phyloP scores from a whole-genome alignment of 1,139 yeast genomes.

The Ogataea hybrid region DNA sequence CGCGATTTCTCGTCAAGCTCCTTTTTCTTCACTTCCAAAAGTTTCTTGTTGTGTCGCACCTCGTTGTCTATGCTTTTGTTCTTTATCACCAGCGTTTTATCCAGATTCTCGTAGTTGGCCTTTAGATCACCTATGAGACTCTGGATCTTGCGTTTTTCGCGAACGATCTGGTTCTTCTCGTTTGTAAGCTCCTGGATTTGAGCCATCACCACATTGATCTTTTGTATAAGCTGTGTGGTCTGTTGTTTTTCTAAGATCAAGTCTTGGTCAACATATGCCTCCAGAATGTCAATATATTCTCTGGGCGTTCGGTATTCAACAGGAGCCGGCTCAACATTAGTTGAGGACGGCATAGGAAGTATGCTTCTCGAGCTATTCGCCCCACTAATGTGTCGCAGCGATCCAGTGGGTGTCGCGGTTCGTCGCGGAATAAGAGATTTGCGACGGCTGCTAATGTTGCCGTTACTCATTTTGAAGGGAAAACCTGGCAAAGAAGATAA shows the following conservation, averaged over 20 bases:
- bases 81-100: conserved; percentile 14
- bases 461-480: neutral
- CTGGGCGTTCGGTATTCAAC: conserved; percentile 13
- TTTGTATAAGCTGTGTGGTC: conserved; percentile 15
- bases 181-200: conserved; percentile 34
- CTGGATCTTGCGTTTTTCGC: conserved; percentile 33
- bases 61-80: conserved; percentile 18
- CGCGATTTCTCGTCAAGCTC: conserved; percentile 14
- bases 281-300: conserved; percentile 21
- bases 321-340: neutral
- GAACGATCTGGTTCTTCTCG: conserved; percentile 33
- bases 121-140: conserved; percentile 28
- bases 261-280: conserved; percentile 23
- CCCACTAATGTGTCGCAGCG: conserved; percentile 1
- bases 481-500: neutral
- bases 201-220: conserved; percentile 12
- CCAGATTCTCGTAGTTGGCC: conserved; percentile 13
- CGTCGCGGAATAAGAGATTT: conserved; percentile 19
- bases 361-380: conserved; percentile 8
- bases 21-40: conserved; percentile 16
- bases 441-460: conserved; percentile 2
- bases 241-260: conserved; percentile 23
- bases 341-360: conserved; percentile 13
- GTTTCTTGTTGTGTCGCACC: conserved; percentile 12
- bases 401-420: conserved; percentile 5